Conservation (phyloP, 805 yeast genomes). For the Metschnikowia picachoensis region DNA sequence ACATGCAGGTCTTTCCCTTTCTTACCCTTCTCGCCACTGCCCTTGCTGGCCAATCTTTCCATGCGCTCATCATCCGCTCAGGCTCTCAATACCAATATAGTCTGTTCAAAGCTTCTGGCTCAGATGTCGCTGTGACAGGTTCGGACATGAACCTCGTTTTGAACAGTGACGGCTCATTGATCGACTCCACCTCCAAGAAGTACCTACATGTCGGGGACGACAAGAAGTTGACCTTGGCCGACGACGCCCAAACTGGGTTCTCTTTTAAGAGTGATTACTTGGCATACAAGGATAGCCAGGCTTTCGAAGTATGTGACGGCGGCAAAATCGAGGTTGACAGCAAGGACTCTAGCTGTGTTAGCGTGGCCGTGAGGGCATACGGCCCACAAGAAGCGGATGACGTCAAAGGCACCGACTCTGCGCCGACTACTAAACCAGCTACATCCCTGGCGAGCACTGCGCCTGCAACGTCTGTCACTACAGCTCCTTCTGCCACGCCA, state of each 20-base stretch:
- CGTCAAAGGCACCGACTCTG: not conserved
- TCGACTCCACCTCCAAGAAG: constrained; percentile 17
- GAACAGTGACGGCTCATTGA: constrained; percentile 24
- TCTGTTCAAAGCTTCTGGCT: constrained; percentile 6
- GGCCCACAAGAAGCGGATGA: not conserved
- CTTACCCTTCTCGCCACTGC: constrained; percentile 23
- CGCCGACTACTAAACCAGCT: not conserved
- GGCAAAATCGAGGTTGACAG: constrained; percentile 1
- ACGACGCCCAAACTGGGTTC: constrained; percentile 11
- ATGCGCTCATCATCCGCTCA: constrained; percentile 22
- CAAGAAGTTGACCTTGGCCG: constrained; percentile 6
- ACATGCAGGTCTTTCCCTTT: constrained; percentile 16
- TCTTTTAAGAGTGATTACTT: constrained; percentile 11
- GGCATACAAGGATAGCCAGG: constrained; percentile 5
- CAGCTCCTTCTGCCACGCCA: not conserved
- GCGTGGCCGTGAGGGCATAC: constrained; percentile 8
- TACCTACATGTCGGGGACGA: constrained; percentile 15
- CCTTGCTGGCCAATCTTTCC: constrained; percentile 21
- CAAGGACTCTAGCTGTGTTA: constrained; percentile 1
- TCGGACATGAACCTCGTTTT: constrained; percentile 18
- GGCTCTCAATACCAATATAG: constrained; percentile 25
- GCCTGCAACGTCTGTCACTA: not conserved
- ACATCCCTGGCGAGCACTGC: not conserved
- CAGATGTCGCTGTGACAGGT: constrained; percentile 13
- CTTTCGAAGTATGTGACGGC: constrained; percentile 3